Percentiles rank a stretch among this genome's conserved stretches.
Evolutionary conservation across 345 rosid species (phyloP).

Genomic region (Boechera stricta): DNA sequence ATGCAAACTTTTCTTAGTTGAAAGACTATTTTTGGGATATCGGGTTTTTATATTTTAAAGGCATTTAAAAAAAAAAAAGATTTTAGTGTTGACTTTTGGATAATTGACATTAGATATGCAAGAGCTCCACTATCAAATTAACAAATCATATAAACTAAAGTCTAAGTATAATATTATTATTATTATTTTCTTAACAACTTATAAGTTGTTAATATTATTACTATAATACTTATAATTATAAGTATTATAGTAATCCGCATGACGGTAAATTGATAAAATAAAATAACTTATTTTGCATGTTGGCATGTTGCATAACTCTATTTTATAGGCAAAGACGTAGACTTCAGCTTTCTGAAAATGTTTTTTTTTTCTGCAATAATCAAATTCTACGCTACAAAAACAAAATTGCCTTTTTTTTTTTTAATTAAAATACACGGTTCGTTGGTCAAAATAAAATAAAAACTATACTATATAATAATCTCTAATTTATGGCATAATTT

Average conservation of each 20-base stretch:
- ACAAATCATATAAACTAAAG: background rate
- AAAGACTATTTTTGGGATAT: no score
- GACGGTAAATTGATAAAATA: background rate
- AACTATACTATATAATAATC: background rate
- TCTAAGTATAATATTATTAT: background rate
- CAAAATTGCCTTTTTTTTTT: background rate
- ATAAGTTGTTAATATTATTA: background rate
- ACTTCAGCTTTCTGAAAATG: no score
- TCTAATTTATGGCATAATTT: background rate
- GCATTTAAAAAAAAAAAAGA: no score
- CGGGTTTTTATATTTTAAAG: no score
- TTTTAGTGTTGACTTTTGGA: no score
- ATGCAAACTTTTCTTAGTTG: no score
- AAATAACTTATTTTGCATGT: no score
- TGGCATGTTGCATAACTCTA: no score
- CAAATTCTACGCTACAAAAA: background rate
- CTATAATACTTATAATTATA: no score
- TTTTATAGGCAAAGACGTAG: no score
- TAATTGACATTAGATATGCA: background rate
- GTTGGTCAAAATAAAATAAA: background rate
- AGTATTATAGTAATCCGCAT: background rate
- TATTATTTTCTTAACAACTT: background rate
- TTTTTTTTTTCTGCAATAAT: no score
- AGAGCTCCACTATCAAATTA: constrained; percentile 32
- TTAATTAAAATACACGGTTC: background rate